Conservation (phyloP, 1,284 basidiomycete genomes). For the Moesziomyces antarcticus region DNA sequence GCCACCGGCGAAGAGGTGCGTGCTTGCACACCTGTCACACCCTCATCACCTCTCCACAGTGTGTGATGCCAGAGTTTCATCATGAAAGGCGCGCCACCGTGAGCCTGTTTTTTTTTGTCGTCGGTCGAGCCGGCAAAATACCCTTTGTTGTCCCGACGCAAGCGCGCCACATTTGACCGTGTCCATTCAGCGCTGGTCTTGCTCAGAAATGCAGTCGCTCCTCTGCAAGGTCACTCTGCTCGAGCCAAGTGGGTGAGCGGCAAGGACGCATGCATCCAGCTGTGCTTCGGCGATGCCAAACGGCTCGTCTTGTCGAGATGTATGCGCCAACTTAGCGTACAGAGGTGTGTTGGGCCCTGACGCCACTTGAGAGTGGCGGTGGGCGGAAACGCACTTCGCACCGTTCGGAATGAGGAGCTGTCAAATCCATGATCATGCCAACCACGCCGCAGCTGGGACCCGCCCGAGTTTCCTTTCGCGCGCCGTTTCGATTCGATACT, state of each 20-base stretch:
- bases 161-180: too few relatives aligned
- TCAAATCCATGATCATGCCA: conserved; percentile 20
- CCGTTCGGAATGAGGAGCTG: conserved; percentile 19
- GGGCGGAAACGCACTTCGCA: neutral
- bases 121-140: neutral
- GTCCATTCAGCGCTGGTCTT: too few relatives aligned
- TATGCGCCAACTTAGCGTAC: too few relatives aligned
- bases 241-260: too few relatives aligned
- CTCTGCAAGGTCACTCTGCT: too few relatives aligned
- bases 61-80: neutral
- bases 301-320: neutral
- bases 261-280: neutral
- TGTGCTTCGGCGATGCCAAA: neutral
- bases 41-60: neutral
- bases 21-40: neutral
- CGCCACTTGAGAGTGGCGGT: neutral
- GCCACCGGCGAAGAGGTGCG: neutral
- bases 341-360: too few relatives aligned
- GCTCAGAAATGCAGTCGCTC: too few relatives aligned
- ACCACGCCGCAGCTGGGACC: neutral
- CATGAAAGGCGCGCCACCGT: neutral
- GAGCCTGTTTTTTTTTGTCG: too few relatives aligned
- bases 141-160: too few relatives aligned
- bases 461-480: neutral
- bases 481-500: too few relatives aligned